phyloP scores from a whole-genome alignment of 176 grass and related monocot species.

The Triticum timopheevii region DNA sequence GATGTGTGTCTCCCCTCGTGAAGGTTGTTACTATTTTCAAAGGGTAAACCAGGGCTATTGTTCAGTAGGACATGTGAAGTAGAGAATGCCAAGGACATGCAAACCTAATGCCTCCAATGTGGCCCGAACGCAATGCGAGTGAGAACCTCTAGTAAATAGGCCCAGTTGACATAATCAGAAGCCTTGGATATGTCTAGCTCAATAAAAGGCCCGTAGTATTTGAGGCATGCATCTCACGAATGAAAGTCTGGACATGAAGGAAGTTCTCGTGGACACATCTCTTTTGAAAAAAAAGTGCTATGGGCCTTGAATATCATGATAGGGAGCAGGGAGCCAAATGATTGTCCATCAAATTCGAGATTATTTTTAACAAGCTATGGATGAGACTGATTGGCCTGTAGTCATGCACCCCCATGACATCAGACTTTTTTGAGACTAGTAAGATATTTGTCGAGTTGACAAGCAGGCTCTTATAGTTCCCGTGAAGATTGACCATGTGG shows the following conservation, averaged over 20 bases:
- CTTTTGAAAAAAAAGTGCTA: neutral
- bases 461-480: neutral
- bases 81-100: neutral
- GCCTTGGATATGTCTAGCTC: neutral
- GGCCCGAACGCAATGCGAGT: neutral
- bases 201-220: neutral
- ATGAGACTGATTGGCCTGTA: neutral
- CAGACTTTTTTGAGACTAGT: neutral
- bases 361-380: neutral
- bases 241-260: neutral
- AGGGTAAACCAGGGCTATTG: neutral
- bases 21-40: neutral
- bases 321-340: neutral
- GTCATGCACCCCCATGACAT: neutral
- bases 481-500: neutral
- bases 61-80: neutral
- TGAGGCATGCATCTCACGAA: neutral
- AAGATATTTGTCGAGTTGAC: neutral
- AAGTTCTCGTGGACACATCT: neutral
- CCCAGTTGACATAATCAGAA: neutral
- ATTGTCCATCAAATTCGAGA: neutral
- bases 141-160: neutral
- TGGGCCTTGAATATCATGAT: neutral
- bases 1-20: neutral
- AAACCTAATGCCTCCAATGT: neutral